These are phyloP conservation scores for Meyerozyma sp. DNA, from an alignment of 1,139 yeast species.

Conservation along the genomic window DNA sequence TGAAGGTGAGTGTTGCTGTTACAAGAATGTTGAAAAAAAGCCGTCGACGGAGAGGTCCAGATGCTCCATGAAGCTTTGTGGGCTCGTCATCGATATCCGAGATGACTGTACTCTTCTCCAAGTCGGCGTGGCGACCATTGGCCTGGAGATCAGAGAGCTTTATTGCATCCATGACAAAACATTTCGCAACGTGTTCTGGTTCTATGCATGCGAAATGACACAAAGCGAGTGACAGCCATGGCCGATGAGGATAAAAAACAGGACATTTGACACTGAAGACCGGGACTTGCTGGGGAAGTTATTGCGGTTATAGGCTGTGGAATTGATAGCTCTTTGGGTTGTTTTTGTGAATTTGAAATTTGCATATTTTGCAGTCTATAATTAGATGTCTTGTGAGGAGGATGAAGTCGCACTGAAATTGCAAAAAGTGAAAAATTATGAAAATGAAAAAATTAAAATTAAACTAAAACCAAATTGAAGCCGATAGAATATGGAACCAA, in stretches of 20 bases:
- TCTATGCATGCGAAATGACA: neutral
- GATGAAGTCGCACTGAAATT: slow-evolving; percentile 3
- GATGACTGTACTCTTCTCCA: neutral
- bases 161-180: neutral
- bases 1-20: neutral
- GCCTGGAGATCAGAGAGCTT: slow-evolving; percentile 1
- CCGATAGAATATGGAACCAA: no score
- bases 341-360: neutral
- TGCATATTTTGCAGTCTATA: neutral
- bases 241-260: no score
- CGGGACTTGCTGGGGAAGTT: neutral
- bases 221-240: neutral
- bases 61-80: neutral
- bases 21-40: neutral
- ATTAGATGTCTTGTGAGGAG: neutral
- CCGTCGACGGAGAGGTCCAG: slow-evolving; percentile 1
- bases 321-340: neutral
- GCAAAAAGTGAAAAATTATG: no score
- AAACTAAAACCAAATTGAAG: no score
- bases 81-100: neutral
- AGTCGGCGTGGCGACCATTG: neutral
- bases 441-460: no score
- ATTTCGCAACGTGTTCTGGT: slow-evolving; percentile 1
- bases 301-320: neutral
- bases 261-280: neutral